These are phyloP conservation scores for Phlebiopsis flavidoalba DNA, from an alignment of 768 basidiomycete species.

Conservation along the genomic window DNA sequence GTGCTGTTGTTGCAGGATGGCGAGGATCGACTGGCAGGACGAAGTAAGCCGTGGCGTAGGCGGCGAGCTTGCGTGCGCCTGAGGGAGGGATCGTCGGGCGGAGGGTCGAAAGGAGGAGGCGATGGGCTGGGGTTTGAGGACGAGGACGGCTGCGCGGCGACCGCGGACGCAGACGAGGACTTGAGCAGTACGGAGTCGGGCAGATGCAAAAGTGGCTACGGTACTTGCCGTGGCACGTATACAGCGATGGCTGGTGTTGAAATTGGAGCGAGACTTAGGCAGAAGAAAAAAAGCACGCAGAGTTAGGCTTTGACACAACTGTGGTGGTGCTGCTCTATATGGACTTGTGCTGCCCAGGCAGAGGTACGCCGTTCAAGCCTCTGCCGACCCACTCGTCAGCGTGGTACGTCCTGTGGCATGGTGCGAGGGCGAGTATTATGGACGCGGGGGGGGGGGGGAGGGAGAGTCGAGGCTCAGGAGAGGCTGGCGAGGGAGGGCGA, in stretches of 20 bases:
- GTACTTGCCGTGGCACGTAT: not conserved
- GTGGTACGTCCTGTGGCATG: not conserved
- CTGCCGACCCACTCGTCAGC: slow-evolving; percentile 1
- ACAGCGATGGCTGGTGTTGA: not conserved
- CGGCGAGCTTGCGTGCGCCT: slow-evolving; percentile 2
- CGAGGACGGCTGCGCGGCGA: not conserved
- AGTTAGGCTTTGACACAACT: not conserved
- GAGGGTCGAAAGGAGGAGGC: slow-evolving; percentile 3
- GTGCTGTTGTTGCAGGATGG: slow-evolving; percentile 15
- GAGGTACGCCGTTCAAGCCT: not conserved
- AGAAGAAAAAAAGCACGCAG: no score
- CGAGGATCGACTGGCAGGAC: not conserved
- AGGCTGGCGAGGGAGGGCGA: slow-evolving; percentile 4
- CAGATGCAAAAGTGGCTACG: not conserved
- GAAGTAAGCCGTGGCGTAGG: slow-evolving; percentile 4
- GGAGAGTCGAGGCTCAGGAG: not conserved
- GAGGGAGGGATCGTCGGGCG: not conserved
- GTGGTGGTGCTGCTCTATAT: not conserved
- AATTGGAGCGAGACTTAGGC: no score
- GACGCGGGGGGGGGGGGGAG: not conserved
- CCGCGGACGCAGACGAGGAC: not conserved
- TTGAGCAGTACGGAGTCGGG: not conserved
- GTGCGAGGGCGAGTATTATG: not conserved
- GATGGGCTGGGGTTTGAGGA: not conserved
- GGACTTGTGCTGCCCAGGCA: slow-evolving; percentile 1